phyloP scores from a whole-genome alignment of 345 rosid species.

The Balakata baccata region DNA sequence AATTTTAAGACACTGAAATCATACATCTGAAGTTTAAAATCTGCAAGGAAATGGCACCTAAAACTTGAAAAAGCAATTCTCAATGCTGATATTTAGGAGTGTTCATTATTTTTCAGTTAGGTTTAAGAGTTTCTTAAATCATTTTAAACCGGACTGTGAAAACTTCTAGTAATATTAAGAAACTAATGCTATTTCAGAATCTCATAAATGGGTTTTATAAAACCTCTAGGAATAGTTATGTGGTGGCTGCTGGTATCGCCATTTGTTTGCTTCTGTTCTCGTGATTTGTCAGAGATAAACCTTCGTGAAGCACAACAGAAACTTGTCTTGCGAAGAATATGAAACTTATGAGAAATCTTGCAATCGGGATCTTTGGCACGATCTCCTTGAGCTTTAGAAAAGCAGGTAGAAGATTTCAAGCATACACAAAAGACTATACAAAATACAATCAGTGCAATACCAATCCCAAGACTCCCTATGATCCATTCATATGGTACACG shows the following conservation, averaged over 20 bases:
- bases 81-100: background rate
- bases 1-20: slow-evolving; percentile 7
- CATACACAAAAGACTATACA: slow-evolving; percentile 49
- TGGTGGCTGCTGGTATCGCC: slow-evolving; percentile 64
- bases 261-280: slow-evolving; percentile 56
- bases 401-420: slow-evolving; percentile 63
- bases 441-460: slow-evolving; percentile 53
- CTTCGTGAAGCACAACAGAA: slow-evolving; percentile 88
- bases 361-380: slow-evolving; percentile 43
- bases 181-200: slow-evolving; percentile 1
- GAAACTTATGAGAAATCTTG: slow-evolving; percentile 62
- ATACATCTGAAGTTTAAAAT: slow-evolving; percentile 13
- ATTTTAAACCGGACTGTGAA: no score
- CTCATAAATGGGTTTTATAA: background rate
- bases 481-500: slow-evolving; percentile 80
- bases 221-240: slow-evolving; percentile 67
- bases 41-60: background rate
- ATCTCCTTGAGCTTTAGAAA: slow-evolving; percentile 30
- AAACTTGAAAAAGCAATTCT: background rate
- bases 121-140: no score
- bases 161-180: background rate
- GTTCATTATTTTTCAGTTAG: no score
- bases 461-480: slow-evolving; percentile 69
- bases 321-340: slow-evolving; percentile 76
- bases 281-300: slow-evolving; percentile 62